Percentiles rank a stretch among this genome's conserved stretches.
phyloP scores from a whole-genome alignment of 202 grass and related monocot genomes.

The Setaria italica region DNA sequence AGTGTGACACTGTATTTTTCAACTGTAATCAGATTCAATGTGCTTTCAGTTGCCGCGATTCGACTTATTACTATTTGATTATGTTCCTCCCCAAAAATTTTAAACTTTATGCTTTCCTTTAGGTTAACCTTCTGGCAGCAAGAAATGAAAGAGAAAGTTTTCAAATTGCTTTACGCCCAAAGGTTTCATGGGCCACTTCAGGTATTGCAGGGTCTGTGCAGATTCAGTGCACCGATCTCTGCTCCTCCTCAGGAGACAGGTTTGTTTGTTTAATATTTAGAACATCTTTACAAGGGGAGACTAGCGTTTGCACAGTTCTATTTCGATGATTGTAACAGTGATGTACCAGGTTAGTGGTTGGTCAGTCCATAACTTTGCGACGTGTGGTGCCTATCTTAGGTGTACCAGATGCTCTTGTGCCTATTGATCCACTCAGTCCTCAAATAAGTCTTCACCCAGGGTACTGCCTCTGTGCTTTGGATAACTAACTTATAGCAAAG shows the following conservation, averaged over 20 bases:
- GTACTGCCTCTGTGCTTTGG: slow-evolving; percentile 61
- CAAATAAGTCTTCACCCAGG: slow-evolving; percentile 89
- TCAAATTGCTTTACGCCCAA: slow-evolving; percentile 90
- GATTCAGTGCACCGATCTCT: slow-evolving; percentile 84
- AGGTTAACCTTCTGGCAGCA: slow-evolving; percentile 94
- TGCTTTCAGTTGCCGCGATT: slow-evolving; percentile 2
- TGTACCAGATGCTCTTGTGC: slow-evolving; percentile 97
- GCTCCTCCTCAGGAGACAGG: slow-evolving; percentile 83
- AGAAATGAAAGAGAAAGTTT: slow-evolving; percentile 98
- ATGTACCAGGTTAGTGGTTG: slow-evolving; percentile 76
- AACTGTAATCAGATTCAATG: not conserved
- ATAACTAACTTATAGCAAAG: slow-evolving; percentile 7
- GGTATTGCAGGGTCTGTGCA: slow-evolving; percentile 79
- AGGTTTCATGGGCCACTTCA: slow-evolving; percentile 88
- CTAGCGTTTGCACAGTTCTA: slow-evolving; percentile 41
- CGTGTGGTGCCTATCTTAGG: slow-evolving; percentile 91
- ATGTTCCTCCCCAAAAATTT: slow-evolving; percentile 4
- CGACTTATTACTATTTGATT: slow-evolving; percentile 17
- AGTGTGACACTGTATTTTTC: slow-evolving; percentile 21
- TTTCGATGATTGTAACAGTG: slow-evolving; percentile 52
- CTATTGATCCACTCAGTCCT: slow-evolving; percentile 71
- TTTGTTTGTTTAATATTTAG: slow-evolving; percentile 49
- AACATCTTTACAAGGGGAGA: slow-evolving; percentile 23
- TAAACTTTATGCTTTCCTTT: slow-evolving; percentile 27
- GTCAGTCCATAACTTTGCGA: slow-evolving; percentile 78